Percentiles rank a stretch among this genome's conserved stretches.
These are phyloP conservation scores for Leishmania guyanensis DNA, from an alignment of 208 protist genomes.

Conservation along the genomic window DNA sequence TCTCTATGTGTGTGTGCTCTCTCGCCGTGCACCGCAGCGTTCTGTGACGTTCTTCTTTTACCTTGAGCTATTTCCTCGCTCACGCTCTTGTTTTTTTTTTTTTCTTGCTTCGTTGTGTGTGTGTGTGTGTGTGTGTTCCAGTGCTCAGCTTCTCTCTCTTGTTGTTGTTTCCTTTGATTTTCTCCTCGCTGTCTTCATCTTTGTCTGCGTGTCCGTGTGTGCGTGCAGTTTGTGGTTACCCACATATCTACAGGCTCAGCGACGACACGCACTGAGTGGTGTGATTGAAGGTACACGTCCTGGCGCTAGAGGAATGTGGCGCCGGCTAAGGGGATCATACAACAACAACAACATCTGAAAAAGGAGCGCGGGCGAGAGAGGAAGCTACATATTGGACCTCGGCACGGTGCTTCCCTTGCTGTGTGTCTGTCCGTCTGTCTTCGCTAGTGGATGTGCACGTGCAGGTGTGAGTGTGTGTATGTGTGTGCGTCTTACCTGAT, in stretches of 20 bases:
- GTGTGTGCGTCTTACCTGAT: neutral
- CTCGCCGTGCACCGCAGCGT: neutral
- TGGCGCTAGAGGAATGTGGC: neutral
- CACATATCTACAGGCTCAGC: neutral
- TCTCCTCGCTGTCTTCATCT: neutral
- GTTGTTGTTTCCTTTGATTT: neutral
- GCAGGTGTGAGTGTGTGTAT: too few relatives aligned
- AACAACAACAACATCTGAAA: neutral
- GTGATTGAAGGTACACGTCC: neutral
- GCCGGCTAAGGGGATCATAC: too few relatives aligned
- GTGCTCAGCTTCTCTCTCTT: neutral
- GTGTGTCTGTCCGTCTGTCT: neutral
- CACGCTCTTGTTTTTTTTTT: slow-evolving; percentile 6
- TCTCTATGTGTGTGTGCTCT: slow-evolving; percentile 14
- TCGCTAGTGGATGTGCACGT: neutral
- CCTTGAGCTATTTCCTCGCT: neutral
- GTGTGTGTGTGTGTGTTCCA: neutral
- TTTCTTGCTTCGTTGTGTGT: neutral
- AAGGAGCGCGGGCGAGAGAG: neutral
- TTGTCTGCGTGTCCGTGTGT: neutral
- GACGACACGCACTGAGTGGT: neutral
- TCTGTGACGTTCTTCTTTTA: slow-evolving; percentile 4
- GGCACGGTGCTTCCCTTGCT: neutral
- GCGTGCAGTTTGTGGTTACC: neutral
- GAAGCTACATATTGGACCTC: neutral